Evolutionary conservation across 169 alveolate genomes (phyloP).

Genomic region (Eimeria mitis): DNA sequence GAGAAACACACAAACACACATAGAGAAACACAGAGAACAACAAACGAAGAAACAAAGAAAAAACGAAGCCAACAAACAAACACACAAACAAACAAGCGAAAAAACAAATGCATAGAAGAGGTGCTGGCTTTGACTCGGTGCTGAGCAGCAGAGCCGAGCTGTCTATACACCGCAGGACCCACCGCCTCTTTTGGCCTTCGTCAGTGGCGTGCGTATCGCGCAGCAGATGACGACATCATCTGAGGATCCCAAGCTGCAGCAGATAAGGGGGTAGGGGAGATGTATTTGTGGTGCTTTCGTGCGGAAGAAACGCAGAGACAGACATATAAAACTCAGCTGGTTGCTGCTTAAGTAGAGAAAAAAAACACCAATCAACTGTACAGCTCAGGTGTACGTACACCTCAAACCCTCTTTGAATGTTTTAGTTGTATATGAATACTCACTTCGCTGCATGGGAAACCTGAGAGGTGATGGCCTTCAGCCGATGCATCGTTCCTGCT

Average conservation of each 20-base stretch:
- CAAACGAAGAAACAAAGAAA: no score
- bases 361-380: no score
- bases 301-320: no score
- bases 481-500: constrained; percentile 15
- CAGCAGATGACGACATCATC: constrained; percentile 95
- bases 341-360: not conserved
- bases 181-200: constrained; percentile 92
- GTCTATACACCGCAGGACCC: not conserved
- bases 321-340: no score
- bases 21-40: not conserved
- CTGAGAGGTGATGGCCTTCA: constrained; percentile 9
- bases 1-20: not conserved
- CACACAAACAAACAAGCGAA: no score
- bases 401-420: not conserved
- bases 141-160: no score
- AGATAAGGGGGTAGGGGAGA: not conserved
- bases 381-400: constrained; percentile 2
- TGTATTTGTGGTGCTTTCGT: no score
- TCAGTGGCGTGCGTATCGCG: constrained; percentile 94
- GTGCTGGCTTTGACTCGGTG: no score
- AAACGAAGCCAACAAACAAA: no score
- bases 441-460: constrained; percentile 18
- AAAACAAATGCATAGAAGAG: no score
- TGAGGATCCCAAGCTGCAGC: constrained; percentile 25
- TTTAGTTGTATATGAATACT: not conserved